Evolutionary conservation across 805 yeast species (phyloP).

Genomic region (Saturnispora zaruensis): DNA sequence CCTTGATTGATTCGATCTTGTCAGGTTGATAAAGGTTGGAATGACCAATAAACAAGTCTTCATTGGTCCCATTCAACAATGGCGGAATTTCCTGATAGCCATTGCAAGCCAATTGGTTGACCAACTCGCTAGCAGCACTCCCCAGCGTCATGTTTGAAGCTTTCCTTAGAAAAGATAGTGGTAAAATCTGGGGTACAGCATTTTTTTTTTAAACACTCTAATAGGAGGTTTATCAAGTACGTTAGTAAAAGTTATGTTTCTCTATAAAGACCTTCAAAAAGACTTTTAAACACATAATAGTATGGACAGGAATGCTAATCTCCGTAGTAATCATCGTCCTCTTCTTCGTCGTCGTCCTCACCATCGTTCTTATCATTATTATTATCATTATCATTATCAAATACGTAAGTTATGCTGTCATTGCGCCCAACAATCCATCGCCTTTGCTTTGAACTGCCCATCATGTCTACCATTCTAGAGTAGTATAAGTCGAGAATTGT

Average conservation of each 20-base stretch:
- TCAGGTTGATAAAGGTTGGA: conserved; percentile 17
- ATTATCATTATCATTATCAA: background rate
- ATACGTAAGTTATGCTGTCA: conserved; percentile 19
- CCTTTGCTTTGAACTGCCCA: conserved; percentile 29
- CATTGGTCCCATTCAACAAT: conserved; percentile 18
- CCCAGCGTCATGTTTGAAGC: background rate
- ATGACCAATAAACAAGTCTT: conserved; percentile 24
- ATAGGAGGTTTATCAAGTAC: background rate
- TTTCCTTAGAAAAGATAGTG: background rate
- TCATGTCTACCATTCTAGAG: conserved; percentile 39
- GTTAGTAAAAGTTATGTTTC: background rate
- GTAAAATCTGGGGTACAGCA: background rate
- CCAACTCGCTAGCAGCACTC: background rate
- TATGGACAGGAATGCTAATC: background rate
- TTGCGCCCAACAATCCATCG: conserved; percentile 24
- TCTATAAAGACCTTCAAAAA: background rate
- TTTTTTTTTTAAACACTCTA: background rate
- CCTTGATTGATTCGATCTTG: conserved; percentile 17
- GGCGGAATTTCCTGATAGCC: conserved; percentile 15
- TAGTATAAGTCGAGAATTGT: conserved; percentile 42
- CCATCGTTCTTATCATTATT: background rate
- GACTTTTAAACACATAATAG: background rate
- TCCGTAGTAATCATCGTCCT: background rate
- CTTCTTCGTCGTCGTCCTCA: background rate
- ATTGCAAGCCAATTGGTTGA: background rate